phyloP scores from a whole-genome alignment of 768 basidiomycete species.

The Amanita subjunquillea region DNA sequence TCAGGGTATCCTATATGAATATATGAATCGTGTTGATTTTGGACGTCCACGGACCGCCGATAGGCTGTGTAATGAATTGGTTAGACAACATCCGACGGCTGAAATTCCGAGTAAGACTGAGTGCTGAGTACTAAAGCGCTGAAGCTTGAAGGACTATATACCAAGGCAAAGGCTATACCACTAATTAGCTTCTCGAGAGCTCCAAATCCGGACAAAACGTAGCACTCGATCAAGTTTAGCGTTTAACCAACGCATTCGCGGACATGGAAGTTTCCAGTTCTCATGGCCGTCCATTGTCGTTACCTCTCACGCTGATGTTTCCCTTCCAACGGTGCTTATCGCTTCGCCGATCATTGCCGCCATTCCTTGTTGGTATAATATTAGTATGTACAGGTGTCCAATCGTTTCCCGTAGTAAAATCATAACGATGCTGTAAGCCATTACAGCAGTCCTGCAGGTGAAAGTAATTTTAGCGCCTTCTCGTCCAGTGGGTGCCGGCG shows the following conservation, averaged over 20 bases:
- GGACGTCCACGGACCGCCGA: background rate
- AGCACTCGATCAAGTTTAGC: conserved; percentile 1
- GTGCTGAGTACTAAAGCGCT: background rate
- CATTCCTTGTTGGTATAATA: conserved; percentile 5
- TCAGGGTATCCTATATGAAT: background rate
- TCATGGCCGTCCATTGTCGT: background rate
- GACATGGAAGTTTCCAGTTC: conserved; percentile 2
- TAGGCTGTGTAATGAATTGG: background rate
- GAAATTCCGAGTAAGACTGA: background rate
- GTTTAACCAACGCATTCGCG: background rate
- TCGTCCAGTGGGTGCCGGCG: conserved; percentile 62
- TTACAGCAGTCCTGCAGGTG: conserved; percentile 14
- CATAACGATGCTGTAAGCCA: background rate
- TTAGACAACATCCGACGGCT: background rate
- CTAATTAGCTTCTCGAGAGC: conserved; percentile 2
- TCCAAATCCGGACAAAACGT: background rate
- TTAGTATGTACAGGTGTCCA: conserved; percentile 4
- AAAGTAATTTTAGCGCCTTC: conserved; percentile 30
- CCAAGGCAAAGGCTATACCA: conserved; percentile 2
- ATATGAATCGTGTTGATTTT: background rate
- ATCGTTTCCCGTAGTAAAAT: background rate
- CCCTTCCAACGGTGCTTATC: conserved; percentile 2
- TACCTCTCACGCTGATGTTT: conserved; percentile 1
- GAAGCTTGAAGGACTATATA: too few species aligned
- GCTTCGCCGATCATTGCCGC: conserved; percentile 3